Evolutionary conservation across 768 basidiomycete species (phyloP).

Genomic region (Xerocomellus intermedius): DNA sequence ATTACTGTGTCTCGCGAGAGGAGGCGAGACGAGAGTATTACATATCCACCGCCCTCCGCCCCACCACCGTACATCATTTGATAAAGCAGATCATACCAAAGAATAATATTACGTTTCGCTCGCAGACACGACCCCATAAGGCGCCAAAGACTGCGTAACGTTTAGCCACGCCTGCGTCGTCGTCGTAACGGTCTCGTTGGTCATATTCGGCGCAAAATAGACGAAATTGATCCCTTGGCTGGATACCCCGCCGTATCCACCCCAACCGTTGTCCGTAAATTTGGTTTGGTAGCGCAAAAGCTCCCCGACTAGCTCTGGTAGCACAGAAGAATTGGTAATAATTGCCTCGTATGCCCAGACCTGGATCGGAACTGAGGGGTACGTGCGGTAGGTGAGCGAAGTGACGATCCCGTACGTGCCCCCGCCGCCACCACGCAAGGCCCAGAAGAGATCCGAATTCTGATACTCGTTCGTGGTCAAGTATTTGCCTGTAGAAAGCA

Average conservation of each 20-base stretch:
- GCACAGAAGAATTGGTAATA: constrained; percentile 27
- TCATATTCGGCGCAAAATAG: constrained; percentile 9
- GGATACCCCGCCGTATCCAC: constrained; percentile 33
- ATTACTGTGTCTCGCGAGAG: constrained; percentile 29
- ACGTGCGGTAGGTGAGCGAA: constrained; percentile 45
- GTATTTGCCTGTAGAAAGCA: constrained; percentile 41
- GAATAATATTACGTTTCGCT: constrained; percentile 23
- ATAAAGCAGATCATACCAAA: constrained; percentile 27
- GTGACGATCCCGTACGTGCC: constrained; percentile 47
- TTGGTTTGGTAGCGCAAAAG: constrained; percentile 35
- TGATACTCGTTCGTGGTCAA: constrained; percentile 40
- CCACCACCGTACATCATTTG: background rate
- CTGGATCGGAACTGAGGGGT: constrained; percentile 37
- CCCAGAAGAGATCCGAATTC: constrained; percentile 51
- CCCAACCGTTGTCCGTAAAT: constrained; percentile 44
- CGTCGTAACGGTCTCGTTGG: constrained; percentile 32
- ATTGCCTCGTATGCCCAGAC: constrained; percentile 29
- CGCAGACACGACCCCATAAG: constrained; percentile 20
- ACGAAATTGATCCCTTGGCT: constrained; percentile 16
- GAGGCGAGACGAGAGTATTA: constrained; percentile 35
- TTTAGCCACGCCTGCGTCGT: constrained; percentile 34
- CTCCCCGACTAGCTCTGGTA: constrained; percentile 33
- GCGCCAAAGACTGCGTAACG: constrained; percentile 11
- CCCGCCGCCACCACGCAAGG: constrained; percentile 50
- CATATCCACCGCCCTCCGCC: constrained; percentile 21